A percentile compares a stretch with the other conserved stretches of the same genome.
These are phyloP conservation scores for Euptelea pleiosperma DNA, from an alignment of 164 flowering plant genomes.

Conservation along the genomic window DNA sequence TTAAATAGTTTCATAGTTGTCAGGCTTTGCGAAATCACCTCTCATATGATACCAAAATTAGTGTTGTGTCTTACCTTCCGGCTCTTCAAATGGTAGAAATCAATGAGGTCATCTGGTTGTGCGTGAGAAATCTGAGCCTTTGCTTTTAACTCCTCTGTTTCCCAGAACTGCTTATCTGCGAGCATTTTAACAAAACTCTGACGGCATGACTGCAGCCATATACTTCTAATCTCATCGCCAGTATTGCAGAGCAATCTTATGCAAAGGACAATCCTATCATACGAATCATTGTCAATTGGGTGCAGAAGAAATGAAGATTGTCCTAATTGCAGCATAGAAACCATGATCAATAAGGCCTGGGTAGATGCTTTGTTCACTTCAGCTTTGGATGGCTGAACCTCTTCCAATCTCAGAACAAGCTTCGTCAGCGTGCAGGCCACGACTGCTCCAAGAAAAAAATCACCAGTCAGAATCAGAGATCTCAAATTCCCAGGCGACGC, in stretches of 20 bases:
- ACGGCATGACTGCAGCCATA: conserved; percentile 88
- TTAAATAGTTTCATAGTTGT: neutral
- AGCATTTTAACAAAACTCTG: conserved; percentile 93
- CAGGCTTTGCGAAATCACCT: conserved; percentile 4
- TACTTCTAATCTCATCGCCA: conserved; percentile 68
- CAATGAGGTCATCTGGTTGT: conserved; percentile 96
- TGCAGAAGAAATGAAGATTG: conserved; percentile 76
- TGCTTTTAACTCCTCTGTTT: conserved; percentile 83
- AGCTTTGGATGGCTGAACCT: conserved; percentile 74
- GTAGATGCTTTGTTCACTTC: conserved; percentile 73
- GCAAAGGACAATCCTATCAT: conserved; percentile 78
- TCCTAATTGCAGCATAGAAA: conserved; percentile 86
- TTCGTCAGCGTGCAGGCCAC: conserved; percentile 83
- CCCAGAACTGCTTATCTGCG: conserved; percentile 84
- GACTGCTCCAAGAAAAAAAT: conserved; percentile 91
- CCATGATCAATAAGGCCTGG: conserved; percentile 69
- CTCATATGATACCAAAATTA: too few relatives aligned
- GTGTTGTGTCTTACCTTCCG: conserved; percentile 59
- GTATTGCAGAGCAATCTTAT: conserved; percentile 76
- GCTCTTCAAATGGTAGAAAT: conserved; percentile 93
- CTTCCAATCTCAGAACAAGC: conserved; percentile 82
- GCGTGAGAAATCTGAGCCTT: conserved; percentile 81
- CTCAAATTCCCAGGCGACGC: conserved; percentile 72
- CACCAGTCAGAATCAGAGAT: conserved; percentile 81
- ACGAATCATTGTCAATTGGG: conserved; percentile 89